A percentile compares a stretch with the other conserved stretches of the same genome.
phyloP scores from a whole-genome alignment of 805 yeast genomes.

The Limtongozyma cylindracea region DNA sequence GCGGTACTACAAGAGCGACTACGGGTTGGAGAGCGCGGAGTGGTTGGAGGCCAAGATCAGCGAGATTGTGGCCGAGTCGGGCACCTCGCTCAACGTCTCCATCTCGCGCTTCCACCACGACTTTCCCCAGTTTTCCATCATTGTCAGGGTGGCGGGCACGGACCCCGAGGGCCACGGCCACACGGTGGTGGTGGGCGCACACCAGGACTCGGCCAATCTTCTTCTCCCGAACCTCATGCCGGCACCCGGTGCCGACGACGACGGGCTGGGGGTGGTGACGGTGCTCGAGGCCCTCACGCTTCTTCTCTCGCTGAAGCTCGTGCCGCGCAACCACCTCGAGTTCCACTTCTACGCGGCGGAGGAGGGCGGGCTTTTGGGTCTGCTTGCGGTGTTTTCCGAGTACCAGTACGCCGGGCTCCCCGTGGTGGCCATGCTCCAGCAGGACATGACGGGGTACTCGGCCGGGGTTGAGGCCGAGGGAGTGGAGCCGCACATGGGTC shows the following conservation, averaged over 20 bases:
- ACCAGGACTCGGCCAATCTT: slow-evolving; percentile 65
- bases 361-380: slow-evolving; percentile 79
- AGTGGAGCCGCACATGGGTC: slow-evolving; percentile 47
- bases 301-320: slow-evolving; percentile 15
- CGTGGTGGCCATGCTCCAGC: slow-evolving; percentile 73
- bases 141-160: no score
- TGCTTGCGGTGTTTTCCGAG: slow-evolving; percentile 44
- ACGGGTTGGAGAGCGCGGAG: slow-evolving; percentile 45
- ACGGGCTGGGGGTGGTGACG: slow-evolving; percentile 73
- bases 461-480: slow-evolving; percentile 21
- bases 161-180: no score
- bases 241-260: slow-evolving; percentile 93
- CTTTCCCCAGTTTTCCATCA: slow-evolving; percentile 54
- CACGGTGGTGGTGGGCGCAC: slow-evolving; percentile 61
- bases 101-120: slow-evolving; percentile 31
- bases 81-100: slow-evolving; percentile 5
- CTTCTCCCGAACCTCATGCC: slow-evolving; percentile 38
- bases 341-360: slow-evolving; percentile 93
- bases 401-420: slow-evolving; percentile 18
- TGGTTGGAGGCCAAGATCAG: slow-evolving; percentile 36
- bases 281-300: slow-evolving; percentile 52
- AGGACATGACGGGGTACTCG: slow-evolving; percentile 81
- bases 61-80: slow-evolving; percentile 10
- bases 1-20: slow-evolving; percentile 47
- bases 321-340: slow-evolving; percentile 54